Base-by-base conservation (phyloP, 768 basidiomycete species). In the Hydnomerulius pinastri region DNA sequence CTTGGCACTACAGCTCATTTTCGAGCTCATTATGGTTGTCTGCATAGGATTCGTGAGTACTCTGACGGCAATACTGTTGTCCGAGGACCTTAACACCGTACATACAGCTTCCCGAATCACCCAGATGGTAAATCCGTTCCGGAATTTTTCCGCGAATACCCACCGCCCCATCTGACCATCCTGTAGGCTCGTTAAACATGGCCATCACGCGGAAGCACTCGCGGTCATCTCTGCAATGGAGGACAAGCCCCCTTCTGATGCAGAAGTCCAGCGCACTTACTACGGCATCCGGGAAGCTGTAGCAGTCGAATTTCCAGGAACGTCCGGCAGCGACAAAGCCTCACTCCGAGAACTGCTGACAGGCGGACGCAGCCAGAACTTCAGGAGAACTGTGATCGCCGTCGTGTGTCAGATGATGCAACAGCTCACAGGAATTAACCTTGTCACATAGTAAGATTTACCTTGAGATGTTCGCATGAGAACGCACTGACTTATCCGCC, bases 201-300 rank as follows among this genome's bases (percentile, higher is more conserved):
- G 74, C 2, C 67, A 67, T 24, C 50, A 71, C 52, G 69, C 64
- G 2, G 74, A 76, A 50, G 71, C 72, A 4, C 63, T 73, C 2
- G 72, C 71, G 0, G 71, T 76, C 18, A 71, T 77, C 25, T 67
- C 71, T 21, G 72, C 73, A 4, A 63, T 77, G 10, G 72, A 73
- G 35, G 68, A 71, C 46, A 70, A 62, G 41, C 62, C 64, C 8
- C 57, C 65, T 40, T 66, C 69, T 25, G 66, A 74, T 50, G 48
- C 61, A 0, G 48, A 52, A 1, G 69, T 74, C 6, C 63, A 68
- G 21, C 66, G 65, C 39, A 72, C 71, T 2, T 74, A 63, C 54
- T 56, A 63, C 15, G 72, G 67, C 11, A 74, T 73, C 40, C 67
- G 65, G 27, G 75, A 75, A 51, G 69, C 68, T 11, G 56, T 74